These are phyloP conservation scores for Novakomyces olei DNA, from an alignment of 805 yeast species.

Conservation along the genomic window DNA sequence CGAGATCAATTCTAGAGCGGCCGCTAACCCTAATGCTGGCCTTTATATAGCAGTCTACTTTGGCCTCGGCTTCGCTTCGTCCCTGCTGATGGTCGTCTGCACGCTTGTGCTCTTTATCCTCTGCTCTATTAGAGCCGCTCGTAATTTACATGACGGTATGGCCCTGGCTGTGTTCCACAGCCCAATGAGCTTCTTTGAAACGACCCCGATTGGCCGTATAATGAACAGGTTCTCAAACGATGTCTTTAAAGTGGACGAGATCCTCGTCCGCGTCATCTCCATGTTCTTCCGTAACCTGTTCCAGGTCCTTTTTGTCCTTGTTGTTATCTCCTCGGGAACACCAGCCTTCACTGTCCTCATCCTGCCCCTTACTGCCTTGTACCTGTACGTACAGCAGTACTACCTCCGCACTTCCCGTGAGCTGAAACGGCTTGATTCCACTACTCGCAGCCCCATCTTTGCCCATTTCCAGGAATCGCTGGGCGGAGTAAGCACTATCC, in stretches of 20 bases:
- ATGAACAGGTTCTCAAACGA: conserved; percentile 81
- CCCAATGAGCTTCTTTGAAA: conserved; percentile 89
- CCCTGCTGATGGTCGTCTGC: conserved; percentile 40
- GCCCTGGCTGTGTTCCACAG: conserved; percentile 53
- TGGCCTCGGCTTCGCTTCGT: conserved; percentile 45
- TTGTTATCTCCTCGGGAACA: conserved; percentile 65
- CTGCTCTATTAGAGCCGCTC: conserved; percentile 70
- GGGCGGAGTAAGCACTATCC: conserved; percentile 53
- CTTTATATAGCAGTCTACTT: conserved; percentile 58
- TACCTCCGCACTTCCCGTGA: conserved; percentile 57
- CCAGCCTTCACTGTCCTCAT: conserved; percentile 64
- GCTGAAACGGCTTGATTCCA: conserved; percentile 47
- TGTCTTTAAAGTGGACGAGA: conserved; percentile 70
- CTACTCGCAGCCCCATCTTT: conserved; percentile 53
- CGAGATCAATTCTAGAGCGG: conserved; percentile 51
- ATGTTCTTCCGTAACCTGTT: conserved; percentile 18
- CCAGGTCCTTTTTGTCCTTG: conserved; percentile 34
- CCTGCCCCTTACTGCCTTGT: conserved; percentile 42
- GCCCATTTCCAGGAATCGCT: conserved; percentile 68
- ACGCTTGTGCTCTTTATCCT: conserved; percentile 50
- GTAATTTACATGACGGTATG: conserved; percentile 47
- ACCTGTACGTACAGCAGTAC: conserved; percentile 46
- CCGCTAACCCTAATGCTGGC: conserved; percentile 49
- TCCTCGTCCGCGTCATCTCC: conserved; percentile 20
- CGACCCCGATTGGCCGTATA: conserved; percentile 85